Percentiles rank a stretch among this genome's conserved stretches.
Evolutionary conservation across 495 filamentous ascomycete species (phyloP).

Genomic region (Bombardia bombarda): DNA sequence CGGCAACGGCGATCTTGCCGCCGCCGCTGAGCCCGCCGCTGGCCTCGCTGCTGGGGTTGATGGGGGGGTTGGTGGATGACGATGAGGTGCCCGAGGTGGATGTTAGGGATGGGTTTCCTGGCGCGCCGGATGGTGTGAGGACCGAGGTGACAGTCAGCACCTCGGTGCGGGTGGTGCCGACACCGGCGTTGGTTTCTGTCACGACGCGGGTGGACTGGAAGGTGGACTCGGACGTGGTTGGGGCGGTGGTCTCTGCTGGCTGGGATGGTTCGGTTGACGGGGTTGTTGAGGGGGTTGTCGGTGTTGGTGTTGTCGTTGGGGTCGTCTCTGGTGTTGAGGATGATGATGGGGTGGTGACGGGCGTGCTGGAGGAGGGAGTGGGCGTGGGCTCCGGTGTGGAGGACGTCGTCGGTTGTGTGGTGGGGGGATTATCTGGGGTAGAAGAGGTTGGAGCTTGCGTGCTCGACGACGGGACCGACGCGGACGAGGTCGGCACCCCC

Average conservation of each 20-base stretch:
- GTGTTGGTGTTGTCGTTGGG: conserved; percentile 3
- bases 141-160: conserved; percentile 18
- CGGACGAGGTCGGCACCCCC: conserved; percentile 10
- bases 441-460: conserved; percentile 19
- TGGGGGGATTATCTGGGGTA: conserved; percentile 13
- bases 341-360: background rate
- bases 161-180: conserved; percentile 9
- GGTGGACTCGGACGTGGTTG: background rate
- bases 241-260: conserved; percentile 13
- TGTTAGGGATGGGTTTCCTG: background rate
- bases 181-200: conserved; percentile 10
- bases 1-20: conserved; percentile 81
- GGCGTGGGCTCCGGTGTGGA: conserved; percentile 1
- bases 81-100: conserved; percentile 10
- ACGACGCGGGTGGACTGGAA: too few relatives aligned
- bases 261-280: conserved; percentile 5
- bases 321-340: conserved; percentile 1
- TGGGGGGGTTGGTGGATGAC: conserved; percentile 20
- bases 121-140: too few relatives aligned
- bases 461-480: conserved; percentile 21
- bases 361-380: background rate
- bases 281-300: conserved; percentile 6
- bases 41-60: conserved; percentile 24
- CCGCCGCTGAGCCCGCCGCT: conserved; percentile 24
- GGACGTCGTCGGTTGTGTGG: conserved; percentile 3